Evolutionary conservation across 192 early-diverging fungal genomes (phyloP), one percentile per base, ranked within the genome.

Genomic region (Gamsiella multidivaricata): DNA sequence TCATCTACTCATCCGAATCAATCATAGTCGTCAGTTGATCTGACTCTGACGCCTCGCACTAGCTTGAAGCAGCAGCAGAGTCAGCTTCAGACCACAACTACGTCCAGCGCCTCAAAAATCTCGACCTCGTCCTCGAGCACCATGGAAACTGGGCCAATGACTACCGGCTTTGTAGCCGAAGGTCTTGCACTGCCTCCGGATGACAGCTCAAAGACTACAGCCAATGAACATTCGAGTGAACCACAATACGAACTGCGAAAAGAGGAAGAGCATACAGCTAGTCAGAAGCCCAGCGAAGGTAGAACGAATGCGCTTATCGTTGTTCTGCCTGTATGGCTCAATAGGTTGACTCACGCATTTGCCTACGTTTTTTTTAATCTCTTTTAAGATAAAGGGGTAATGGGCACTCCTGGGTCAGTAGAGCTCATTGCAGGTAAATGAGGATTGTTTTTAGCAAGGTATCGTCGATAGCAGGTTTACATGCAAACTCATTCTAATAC

Each of bases 31-130:
- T 37, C 62, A 14, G 31, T 54, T 5, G 49, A 73, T 34, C 50
- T 49, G 57, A 62, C 72, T 5, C 37, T 66, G 31, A 65, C 71
- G 2, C 71, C 71, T 2, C 60, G 63, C 28, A 18, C 50, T 2
- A 57, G 57, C 15, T 14, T 29, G 25, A 23, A 45, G 22, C 63
- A 66, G 58, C 49, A 58, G 18, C 60, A 64, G 18, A 31, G 7
- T n/a, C 64, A 11, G 37, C 56, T 23, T 17, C 46, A 43, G 26
- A 43, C 46, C 22, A 41, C 58, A 52, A 61, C 56, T 20, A 26
- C 45, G 39, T 68, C 73, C 47, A 34, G n/a, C 51, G 43, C 45
- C 31, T 56, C 64, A n/a, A 61, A 61, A 20, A 22, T 37, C 0
- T 66, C 63, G 32, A 29, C n/a, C 25, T 29, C 58, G 43, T 57